Base-by-base conservation (phyloP, 768 basidiomycete genomes). In the Tricholoma hemisulphureum region DNA sequence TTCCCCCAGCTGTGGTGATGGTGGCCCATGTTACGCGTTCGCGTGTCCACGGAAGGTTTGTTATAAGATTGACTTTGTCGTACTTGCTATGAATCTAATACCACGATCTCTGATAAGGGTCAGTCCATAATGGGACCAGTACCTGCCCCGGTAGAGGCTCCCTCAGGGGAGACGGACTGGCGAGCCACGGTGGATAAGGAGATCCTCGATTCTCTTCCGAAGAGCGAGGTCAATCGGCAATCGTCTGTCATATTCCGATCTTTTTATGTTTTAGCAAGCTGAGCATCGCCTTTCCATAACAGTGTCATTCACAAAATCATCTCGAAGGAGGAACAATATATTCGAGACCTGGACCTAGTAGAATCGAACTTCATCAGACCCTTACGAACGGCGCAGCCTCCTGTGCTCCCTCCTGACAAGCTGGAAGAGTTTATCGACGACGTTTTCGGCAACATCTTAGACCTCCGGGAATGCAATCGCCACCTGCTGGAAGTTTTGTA, bases 291-390 rank as follows among this genome's bases (percentile, higher is more conserved):
- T 54, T 43, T 43, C n/a, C 48, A 29, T 53, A 20, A 29, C 57
- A 83, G 83, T 73, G 93, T 80, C 70, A 95, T 99, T 56, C 87
- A 90, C 67, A 93, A 93, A 67, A 82, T 95, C 34, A 91, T 98
- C 62, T 80, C 80, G 61, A 88, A 92, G 64, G 96, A 98, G 69
- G 87, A 93, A 61, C 89, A 93, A 66, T 97, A 95, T 67, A 75
- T 93, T 41, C 85, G 87, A 55, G 96, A 99, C 66, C 80, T 99
- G 7, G 88, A 93, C 58, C 79, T 86, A 2, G 83, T 97, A 43
- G 92, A 96, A 67, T 77, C 81, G 14, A 86, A 89, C 39, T 77
- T 80, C 54, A 76, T 79, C 56, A 76, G 79, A 28, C 83, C 82
- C 3, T 71, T 88, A 16, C 77, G 80, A 20, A 63, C 58, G 24